phyloP scores from a whole-genome alignment of 768 basidiomycete genomes.

The Panellus pusillus region DNA sequence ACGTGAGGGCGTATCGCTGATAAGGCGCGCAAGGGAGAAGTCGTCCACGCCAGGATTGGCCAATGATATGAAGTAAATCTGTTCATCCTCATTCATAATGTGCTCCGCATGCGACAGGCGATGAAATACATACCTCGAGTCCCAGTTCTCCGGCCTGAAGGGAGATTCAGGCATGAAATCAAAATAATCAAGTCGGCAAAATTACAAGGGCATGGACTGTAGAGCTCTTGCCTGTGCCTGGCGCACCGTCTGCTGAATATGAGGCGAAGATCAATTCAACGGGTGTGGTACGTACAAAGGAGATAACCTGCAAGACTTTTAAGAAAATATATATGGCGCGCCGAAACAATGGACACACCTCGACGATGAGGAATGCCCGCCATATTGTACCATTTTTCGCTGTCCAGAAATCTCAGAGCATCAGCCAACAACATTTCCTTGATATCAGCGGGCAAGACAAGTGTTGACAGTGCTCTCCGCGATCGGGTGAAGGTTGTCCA shows the following conservation, averaged over 20 bases:
- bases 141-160: constrained; percentile 12
- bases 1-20: constrained; percentile 4
- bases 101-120: too few relatives aligned
- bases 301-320: not conserved
- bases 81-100: too few relatives aligned
- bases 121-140: constrained; percentile 1
- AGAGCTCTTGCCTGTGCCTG: constrained; percentile 15
- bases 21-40: constrained; percentile 1
- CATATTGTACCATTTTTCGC: constrained; percentile 9
- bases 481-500: not conserved
- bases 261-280: not conserved
- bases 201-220: constrained; percentile 8
- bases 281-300: not conserved
- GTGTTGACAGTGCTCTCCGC: constrained; percentile 4
- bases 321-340: not conserved
- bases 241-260: constrained; percentile 1
- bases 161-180: not conserved
- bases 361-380: constrained; percentile 12
- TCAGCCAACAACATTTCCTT: constrained; percentile 13
- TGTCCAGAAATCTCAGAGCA: constrained; percentile 7
- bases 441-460: constrained; percentile 3
- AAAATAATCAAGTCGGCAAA: not conserved
- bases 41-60: constrained; percentile 11
- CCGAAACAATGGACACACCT: not conserved
- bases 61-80: constrained; percentile 12